A percentile compares a stretch with the other conserved stretches of the same genome.
Conservation (phyloP, 768 basidiomycete species). For the Pisolithus marmoratus region DNA sequence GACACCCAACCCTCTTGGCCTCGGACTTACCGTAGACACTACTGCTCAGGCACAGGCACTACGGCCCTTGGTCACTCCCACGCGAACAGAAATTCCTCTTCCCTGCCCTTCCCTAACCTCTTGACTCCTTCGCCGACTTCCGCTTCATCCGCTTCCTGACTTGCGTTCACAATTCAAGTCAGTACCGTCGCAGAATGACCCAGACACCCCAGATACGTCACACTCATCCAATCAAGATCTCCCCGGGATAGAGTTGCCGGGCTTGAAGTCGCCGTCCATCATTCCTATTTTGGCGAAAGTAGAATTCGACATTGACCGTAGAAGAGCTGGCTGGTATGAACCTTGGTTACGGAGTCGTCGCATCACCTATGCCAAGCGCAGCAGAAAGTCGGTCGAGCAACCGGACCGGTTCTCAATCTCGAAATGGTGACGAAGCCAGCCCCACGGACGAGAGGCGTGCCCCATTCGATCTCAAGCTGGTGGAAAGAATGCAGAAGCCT, state of each 20-base stretch:
- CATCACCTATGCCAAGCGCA: constrained; percentile 54
- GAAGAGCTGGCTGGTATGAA: constrained; percentile 80
- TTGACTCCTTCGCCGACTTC: constrained; percentile 40
- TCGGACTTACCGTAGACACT: constrained; percentile 40
- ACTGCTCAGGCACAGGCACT: constrained; percentile 25
- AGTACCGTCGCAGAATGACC: constrained; percentile 35
- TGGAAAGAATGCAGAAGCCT: constrained; percentile 41
- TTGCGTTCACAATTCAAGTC: constrained; percentile 43
- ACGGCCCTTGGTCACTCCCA: constrained; percentile 44
- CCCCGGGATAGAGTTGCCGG: constrained; percentile 58
- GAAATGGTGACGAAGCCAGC: constrained; percentile 15
- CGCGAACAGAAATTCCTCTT: constrained; percentile 30
- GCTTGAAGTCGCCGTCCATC: constrained; percentile 54
- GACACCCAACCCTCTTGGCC: constrained; percentile 36
- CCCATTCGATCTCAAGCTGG: constrained; percentile 47
- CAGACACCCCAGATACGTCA: constrained; percentile 54
- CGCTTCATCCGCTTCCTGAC: constrained; percentile 50
- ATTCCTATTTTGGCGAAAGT: constrained; percentile 89
- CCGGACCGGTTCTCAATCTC: constrained; percentile 19
- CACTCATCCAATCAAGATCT: constrained; percentile 32
- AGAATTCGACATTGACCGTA: constrained; percentile 88
- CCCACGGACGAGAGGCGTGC: constrained; percentile 26
- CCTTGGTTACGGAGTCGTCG: constrained; percentile 70
- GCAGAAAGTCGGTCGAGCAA: constrained; percentile 36
- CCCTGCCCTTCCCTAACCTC: constrained; percentile 27